Conservation (phyloP, 345 rosid species). For the Hypericum perforatum region DNA sequence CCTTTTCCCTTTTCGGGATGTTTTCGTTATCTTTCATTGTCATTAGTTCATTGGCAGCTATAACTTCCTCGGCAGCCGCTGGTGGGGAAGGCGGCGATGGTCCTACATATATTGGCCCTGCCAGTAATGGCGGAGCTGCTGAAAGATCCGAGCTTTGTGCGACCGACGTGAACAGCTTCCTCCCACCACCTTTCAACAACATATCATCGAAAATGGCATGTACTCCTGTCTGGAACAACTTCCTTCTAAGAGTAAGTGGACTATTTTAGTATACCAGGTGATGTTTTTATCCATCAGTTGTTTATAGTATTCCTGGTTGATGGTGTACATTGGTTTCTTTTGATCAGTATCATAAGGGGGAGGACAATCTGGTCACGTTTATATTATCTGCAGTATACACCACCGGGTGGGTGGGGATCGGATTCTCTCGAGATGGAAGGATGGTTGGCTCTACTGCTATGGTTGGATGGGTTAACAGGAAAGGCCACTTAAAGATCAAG, state of each 20-base stretch:
- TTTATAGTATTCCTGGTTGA: neutral
- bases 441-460: slow-evolving; percentile 90
- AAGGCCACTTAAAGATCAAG: slow-evolving; percentile 64
- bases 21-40: too few species aligned
- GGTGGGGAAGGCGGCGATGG: slow-evolving; percentile 1
- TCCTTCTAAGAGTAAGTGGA: slow-evolving; percentile 57
- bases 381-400: slow-evolving; percentile 71
- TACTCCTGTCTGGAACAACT: slow-evolving; percentile 69
- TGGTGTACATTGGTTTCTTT: neutral
- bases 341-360: slow-evolving; percentile 54
- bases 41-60: slow-evolving; percentile 25
- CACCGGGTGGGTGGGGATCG: slow-evolving; percentile 88
- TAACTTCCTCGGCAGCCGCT: neutral
- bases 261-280: neutral
- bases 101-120: neutral
- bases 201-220: slow-evolving; percentile 57
- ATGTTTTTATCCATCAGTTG: neutral
- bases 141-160: slow-evolving; percentile 44
- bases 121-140: neutral
- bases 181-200: slow-evolving; percentile 73
- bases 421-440: slow-evolving; percentile 76
- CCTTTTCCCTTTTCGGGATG: too few species aligned
- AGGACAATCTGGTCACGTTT: slow-evolving; percentile 55
- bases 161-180: slow-evolving; percentile 37
- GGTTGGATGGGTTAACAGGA: slow-evolving; percentile 74